A percentile compares a stretch with the other conserved stretches of the same genome.
phyloP scores from a whole-genome alignment of 257 asterid genomes.

The Solanum lycopersicoides region DNA sequence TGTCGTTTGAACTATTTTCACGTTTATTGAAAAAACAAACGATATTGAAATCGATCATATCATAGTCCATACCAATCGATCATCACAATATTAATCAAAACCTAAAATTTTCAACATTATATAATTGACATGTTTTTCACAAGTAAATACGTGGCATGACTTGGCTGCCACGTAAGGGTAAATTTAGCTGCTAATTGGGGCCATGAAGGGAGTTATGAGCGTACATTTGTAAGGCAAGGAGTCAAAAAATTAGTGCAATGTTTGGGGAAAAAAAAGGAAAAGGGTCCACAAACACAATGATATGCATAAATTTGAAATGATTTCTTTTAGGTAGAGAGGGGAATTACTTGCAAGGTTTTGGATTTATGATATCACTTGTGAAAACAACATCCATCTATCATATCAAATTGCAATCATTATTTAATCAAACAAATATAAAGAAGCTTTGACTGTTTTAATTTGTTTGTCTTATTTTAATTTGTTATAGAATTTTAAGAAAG shows the following conservation, averaged over 20 bases:
- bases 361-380: slow-evolving; percentile 15
- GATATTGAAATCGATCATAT: background rate
- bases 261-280: background rate
- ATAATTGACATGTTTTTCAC: background rate
- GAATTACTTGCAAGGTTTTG: background rate
- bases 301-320: slow-evolving; percentile 22
- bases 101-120: background rate
- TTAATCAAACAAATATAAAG: slow-evolving; percentile 4
- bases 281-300: slow-evolving; percentile 25
- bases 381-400: slow-evolving; percentile 9
- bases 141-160: slow-evolving; percentile 5
- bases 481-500: fast-evolving
- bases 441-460: fast-evolving
- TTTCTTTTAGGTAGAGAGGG: background rate
- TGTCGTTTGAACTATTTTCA: background rate
- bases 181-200: background rate
- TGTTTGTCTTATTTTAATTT: background rate
- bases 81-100: background rate
- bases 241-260: background rate
- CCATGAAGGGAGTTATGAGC: background rate
- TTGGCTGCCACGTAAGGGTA: slow-evolving; percentile 19
- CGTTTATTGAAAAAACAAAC: background rate
- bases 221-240: background rate
- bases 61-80: background rate
- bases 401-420: slow-evolving; percentile 24